phyloP scores from a whole-genome alignment of 2,329 filamentous ascomycete genomes.

The Xylaria arbuscula region DNA sequence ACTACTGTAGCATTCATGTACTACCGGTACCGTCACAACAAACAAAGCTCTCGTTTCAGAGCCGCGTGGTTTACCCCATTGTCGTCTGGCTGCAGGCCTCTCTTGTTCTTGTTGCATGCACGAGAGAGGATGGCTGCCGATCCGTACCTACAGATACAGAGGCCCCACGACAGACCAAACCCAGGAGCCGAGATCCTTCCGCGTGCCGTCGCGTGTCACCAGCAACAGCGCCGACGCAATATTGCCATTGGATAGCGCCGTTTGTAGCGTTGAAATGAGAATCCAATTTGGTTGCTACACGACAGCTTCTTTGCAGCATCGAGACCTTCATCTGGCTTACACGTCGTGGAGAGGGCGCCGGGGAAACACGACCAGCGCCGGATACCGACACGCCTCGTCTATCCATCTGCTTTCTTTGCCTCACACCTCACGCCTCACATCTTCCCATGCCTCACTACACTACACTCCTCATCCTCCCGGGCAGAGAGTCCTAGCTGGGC shows the following conservation, averaged over 20 bases:
- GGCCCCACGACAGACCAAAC: conserved; percentile 7
- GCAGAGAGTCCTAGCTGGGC: background rate
- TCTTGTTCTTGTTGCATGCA: conserved; percentile 29
- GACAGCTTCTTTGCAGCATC: conserved; percentile 45
- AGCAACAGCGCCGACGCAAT: conserved; percentile 23
- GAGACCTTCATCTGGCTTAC: conserved; percentile 38
- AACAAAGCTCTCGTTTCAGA: conserved; percentile 36
- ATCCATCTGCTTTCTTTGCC: background rate
- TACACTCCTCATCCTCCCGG: background rate
- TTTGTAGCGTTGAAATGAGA: conserved; percentile 43
- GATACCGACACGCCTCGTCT: conserved; percentile 45
- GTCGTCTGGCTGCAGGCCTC: background rate
- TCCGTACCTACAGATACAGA: conserved; percentile 37
- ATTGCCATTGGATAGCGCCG: conserved; percentile 46
- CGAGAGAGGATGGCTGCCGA: conserved; percentile 36
- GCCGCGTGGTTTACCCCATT: conserved; percentile 34
- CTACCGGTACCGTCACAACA: conserved; percentile 14
- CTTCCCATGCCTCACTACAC: conserved; percentile 18
- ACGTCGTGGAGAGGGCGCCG: conserved; percentile 39
- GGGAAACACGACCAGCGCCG: conserved; percentile 30
- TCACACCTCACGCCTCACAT: background rate
- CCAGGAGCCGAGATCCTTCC: conserved; percentile 38
- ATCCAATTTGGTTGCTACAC: conserved; percentile 47
- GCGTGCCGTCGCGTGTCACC: conserved; percentile 42
- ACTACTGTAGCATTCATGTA: background rate